Evolutionary conservation across 805 yeast genomes (phyloP).

Genomic region (Cyberlindnera maclurae): DNA sequence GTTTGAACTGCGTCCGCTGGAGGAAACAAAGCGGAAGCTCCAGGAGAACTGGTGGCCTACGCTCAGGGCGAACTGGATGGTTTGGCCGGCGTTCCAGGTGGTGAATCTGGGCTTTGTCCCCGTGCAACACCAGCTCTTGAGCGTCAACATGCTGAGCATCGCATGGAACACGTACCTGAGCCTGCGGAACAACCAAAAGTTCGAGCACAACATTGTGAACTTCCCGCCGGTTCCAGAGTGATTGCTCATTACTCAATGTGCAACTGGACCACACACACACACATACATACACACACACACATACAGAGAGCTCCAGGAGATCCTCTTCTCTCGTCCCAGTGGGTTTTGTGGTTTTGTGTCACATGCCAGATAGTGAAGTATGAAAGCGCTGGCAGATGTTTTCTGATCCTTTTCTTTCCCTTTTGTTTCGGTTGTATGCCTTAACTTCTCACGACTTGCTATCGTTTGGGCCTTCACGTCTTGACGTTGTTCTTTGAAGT

Average conservation of each 20-base stretch:
- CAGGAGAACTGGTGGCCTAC: constrained; percentile 57
- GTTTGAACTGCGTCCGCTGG: constrained; percentile 46
- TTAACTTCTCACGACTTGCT: too few relatives aligned
- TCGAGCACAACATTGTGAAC: constrained; percentile 15
- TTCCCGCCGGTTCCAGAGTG: constrained; percentile 35
- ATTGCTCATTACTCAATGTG: too few relatives aligned
- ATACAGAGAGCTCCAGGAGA: too few relatives aligned
- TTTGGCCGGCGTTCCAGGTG: constrained; percentile 88
- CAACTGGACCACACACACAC: too few relatives aligned
- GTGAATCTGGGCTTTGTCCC: constrained; percentile 75
- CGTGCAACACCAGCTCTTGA: constrained; percentile 54
- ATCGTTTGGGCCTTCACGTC: too few relatives aligned
- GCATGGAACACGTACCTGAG: constrained; percentile 83
- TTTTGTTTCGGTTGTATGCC: too few relatives aligned
- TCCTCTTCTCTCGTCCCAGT: too few relatives aligned
- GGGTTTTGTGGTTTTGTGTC: background rate
- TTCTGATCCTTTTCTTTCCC: too few relatives aligned
- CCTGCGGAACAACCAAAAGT: constrained; percentile 39
- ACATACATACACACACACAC: too few relatives aligned
- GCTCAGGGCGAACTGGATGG: constrained; percentile 65
- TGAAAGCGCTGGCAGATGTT: too few relatives aligned
- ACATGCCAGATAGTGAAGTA: background rate
- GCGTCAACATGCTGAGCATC: constrained; percentile 65
- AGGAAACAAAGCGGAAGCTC: constrained; percentile 36
- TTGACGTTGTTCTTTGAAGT: too few relatives aligned